Conservation (phyloP, 2,329 filamentous ascomycete genomes). For the Juglanconis sp. region DNA sequence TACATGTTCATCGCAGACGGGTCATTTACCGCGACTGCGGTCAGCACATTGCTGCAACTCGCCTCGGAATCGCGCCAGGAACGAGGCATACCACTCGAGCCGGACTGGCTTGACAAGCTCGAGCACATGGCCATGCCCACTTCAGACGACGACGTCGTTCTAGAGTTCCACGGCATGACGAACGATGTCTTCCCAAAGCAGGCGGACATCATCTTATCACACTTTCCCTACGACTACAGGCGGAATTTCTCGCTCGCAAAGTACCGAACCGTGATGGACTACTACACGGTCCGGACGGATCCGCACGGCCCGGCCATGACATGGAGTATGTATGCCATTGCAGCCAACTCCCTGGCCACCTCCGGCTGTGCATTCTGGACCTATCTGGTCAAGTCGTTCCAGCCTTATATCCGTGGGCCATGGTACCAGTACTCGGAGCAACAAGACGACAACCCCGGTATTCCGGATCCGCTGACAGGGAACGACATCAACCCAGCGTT, state of each 20-base stretch:
- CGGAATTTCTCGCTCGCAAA: conserved; percentile 24
- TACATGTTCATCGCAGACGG: conserved; percentile 17
- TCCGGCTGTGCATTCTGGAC: conserved; percentile 68
- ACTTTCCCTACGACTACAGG: conserved; percentile 61
- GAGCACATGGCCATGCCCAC: conserved; percentile 19
- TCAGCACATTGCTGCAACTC: conserved; percentile 10
- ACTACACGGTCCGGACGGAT: conserved; percentile 30
- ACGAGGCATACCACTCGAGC: conserved; percentile 9
- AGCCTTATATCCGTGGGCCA: conserved; percentile 62
- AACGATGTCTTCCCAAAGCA: conserved; percentile 65
- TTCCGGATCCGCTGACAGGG: conserved; percentile 43
- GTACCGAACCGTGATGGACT: conserved; percentile 30
- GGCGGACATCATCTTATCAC: conserved; percentile 65
- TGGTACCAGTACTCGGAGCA: conserved; percentile 73
- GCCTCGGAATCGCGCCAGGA: conserved; percentile 8
- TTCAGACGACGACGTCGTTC: conserved; percentile 43
- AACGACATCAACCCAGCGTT: conserved; percentile 63
- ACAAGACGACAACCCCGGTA: conserved; percentile 54
- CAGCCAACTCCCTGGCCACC: conserved; percentile 62
- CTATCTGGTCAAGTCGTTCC: conserved; percentile 60
- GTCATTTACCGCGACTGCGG: conserved; percentile 11
- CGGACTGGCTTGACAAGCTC: conserved; percentile 9
- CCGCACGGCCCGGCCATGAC: conserved; percentile 70
- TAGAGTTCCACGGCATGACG: conserved; percentile 66
- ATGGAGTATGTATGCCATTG: conserved; percentile 66